These are phyloP conservation scores for Camellia oleifera DNA, from an alignment of 179 eudicot species.

Conservation along the genomic window DNA sequence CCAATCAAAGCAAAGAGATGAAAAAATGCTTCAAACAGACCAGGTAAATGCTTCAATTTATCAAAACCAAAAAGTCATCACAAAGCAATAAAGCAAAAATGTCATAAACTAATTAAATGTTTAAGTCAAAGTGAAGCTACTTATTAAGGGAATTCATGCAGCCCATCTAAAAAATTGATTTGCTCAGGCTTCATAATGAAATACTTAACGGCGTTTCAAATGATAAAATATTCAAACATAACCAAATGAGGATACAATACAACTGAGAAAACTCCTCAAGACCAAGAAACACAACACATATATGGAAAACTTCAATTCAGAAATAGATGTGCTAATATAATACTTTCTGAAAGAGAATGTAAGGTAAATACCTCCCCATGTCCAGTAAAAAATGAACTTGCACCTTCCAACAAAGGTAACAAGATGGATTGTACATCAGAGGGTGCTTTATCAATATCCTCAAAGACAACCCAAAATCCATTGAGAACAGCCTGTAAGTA, in stretches of 20 bases:
- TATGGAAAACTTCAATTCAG: not conserved
- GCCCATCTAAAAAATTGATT: not conserved
- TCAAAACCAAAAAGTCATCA: not conserved
- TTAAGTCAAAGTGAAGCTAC: not conserved
- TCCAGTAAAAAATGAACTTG: constrained; percentile 66
- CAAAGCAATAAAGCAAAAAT: not conserved
- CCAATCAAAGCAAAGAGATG: not conserved
- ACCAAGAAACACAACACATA: not conserved
- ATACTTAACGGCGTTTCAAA: not conserved
- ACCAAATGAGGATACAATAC: not conserved
- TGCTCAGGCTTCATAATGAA: not conserved
- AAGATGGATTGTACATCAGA: constrained; percentile 84
- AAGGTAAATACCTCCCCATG: constrained; percentile 75
- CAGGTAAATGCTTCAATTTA: not conserved
- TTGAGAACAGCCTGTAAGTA: constrained; percentile 68
- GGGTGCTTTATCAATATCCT: constrained; percentile 97
- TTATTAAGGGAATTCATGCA: not conserved
- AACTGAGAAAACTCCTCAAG: not conserved
- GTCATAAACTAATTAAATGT: not conserved
- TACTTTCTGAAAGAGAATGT: not conserved
- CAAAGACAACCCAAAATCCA: constrained; percentile 96
- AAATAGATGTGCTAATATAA: not conserved
- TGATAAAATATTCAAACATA: not conserved
- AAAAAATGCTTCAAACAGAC: not conserved
- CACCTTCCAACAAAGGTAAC: constrained; percentile 91